Base-by-base conservation (phyloP, 495 filamentous ascomycete species). In the Aspergillus taichungensis region DNA sequence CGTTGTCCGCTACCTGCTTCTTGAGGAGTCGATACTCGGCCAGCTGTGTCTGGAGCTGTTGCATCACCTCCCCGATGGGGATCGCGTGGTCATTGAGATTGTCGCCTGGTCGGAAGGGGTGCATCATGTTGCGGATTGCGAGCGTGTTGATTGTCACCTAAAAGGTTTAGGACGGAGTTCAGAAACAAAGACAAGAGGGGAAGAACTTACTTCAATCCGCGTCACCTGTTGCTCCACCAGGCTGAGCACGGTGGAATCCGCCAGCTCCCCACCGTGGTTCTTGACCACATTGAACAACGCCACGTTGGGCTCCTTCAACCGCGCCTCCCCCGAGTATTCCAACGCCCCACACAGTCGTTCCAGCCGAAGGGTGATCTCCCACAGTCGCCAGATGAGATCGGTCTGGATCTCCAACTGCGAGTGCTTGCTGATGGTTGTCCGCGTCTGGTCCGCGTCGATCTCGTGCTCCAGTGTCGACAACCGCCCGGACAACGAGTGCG, bases 171-270 rank as follows among this genome's bases (percentile, higher is more conserved):
- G 9, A 44, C 6, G 11, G 36, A 6, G n/a, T 34, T 18, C 13
- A 18, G 43, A 45, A 24, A 12, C 34, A 10, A 46, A 42, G 5
- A 7, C 8, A 29, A 36, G 47, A 33, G 34, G 11, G 38, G 14
- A 6, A 10, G 50, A 32, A 67, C 84, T 54, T 72, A 92, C 90
- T 79, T 99, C 92, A 57, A 99, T 94, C 46, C 92, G 78, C 46
- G 85, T 87, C 45, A 97, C 83, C 68, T 94, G 87, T 58, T 96
- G 90, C 57, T 95, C 91, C 53, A 97, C 75, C 60, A 97, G 84
- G 55, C 85, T 85, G 34, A 91, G 57, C 54, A 95, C 64, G 56
- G 91, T 87, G 13, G 78, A 73, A 67, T 97, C 92, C 11, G 90
- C 85, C 31, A 95, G 74, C 59, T 95, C 88, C 0, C 88, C 90